These are phyloP conservation scores for Perkinsus marinus DNA, from an alignment of 169 alveolate genomes.

Conservation along the genomic window DNA sequence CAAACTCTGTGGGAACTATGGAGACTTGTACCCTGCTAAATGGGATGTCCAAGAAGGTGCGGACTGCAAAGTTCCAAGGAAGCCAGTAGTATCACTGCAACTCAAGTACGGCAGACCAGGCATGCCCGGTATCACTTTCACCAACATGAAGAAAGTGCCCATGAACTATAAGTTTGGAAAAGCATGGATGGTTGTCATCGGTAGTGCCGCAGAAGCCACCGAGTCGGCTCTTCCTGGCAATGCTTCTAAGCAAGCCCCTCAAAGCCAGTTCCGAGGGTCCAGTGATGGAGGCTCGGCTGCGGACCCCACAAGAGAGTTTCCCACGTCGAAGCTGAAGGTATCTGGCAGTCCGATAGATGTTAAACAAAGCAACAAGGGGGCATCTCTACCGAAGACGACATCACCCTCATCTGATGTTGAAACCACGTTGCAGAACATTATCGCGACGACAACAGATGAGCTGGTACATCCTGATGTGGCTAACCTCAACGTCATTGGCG, in stretches of 20 bases:
- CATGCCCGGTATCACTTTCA: background rate
- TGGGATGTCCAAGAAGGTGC: background rate
- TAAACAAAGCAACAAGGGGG: no score
- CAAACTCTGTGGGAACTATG: background rate
- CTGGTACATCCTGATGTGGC: no score
- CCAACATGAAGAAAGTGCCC: background rate
- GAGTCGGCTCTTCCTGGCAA: background rate
- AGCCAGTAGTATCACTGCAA: background rate
- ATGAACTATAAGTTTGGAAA: background rate
- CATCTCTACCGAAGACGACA: no score
- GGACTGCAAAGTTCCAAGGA: background rate
- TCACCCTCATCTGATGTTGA: no score
- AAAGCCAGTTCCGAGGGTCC: background rate
- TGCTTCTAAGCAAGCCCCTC: background rate
- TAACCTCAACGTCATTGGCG: no score
- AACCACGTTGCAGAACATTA: no score
- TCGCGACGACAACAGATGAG: no score
- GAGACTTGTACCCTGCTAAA: background rate
- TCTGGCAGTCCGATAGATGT: no score
- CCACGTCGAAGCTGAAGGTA: no score
- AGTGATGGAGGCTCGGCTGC: background rate
- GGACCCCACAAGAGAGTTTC: no score
- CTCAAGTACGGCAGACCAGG: background rate
- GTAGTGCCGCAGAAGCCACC: background rate
- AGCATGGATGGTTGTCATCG: background rate